Conservation (phyloP, 2,329 filamentous ascomycete species). For the Macrophomina tecta region DNA sequence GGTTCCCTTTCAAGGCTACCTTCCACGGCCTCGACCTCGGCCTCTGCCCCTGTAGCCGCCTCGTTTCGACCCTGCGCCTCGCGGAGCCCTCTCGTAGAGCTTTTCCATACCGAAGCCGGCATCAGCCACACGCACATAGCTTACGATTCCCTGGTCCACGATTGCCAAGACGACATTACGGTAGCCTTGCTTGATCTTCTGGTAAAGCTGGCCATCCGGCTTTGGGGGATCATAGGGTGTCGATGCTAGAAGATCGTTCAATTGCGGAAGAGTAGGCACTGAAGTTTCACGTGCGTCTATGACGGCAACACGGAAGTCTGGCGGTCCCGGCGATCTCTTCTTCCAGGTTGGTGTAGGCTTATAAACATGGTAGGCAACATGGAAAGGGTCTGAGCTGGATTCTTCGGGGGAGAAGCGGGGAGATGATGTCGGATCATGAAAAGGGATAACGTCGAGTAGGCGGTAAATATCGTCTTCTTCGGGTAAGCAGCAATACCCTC, state of each 20-base stretch:
- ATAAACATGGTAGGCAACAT: slow-evolving; percentile 81
- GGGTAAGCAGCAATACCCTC: background rate
- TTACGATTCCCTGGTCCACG: slow-evolving; percentile 88
- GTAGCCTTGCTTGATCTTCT: slow-evolving; percentile 81
- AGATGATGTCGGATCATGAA: slow-evolving; percentile 64
- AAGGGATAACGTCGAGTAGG: slow-evolving; percentile 74
- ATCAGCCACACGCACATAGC: slow-evolving; percentile 83
- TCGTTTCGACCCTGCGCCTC: slow-evolving; percentile 57
- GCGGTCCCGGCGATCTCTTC: slow-evolving; percentile 77
- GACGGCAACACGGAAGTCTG: slow-evolving; percentile 86
- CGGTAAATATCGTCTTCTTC: slow-evolving; percentile 69
- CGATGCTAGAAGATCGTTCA: slow-evolving; percentile 73
- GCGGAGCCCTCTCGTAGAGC: slow-evolving; percentile 57
- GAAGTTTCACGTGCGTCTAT: slow-evolving; percentile 74
- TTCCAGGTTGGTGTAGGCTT: slow-evolving; percentile 65
- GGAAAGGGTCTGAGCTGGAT: slow-evolving; percentile 61
- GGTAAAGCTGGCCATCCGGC: slow-evolving; percentile 65
- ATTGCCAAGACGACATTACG: slow-evolving; percentile 85
- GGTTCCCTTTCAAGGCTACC: background rate
- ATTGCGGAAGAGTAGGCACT: slow-evolving; percentile 75
- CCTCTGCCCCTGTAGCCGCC: slow-evolving; percentile 42
- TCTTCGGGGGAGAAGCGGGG: slow-evolving; percentile 37
- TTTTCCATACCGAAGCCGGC: slow-evolving; percentile 75
- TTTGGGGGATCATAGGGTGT: slow-evolving; percentile 72
- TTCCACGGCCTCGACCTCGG: slow-evolving; percentile 44